These are phyloP conservation scores for Galeopsis tetrahit DNA, from an alignment of 257 asterid species.

Conservation along the genomic window DNA sequence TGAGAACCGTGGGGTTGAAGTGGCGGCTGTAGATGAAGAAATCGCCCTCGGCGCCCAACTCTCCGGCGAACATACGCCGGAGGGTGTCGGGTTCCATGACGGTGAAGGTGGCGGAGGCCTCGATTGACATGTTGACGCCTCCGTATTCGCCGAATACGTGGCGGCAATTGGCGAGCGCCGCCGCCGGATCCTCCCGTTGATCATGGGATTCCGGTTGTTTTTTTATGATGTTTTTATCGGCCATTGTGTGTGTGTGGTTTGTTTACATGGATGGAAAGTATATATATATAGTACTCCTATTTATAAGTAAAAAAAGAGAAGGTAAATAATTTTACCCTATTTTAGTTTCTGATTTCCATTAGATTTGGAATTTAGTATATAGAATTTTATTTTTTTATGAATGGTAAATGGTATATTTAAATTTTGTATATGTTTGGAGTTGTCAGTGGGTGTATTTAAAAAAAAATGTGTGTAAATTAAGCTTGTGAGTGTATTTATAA, in stretches of 20 bases:
- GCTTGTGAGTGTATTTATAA: no score
- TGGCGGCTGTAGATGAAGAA: conserved; percentile 81
- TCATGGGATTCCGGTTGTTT: no score
- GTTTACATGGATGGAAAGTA: not conserved
- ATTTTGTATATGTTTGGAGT: no score
- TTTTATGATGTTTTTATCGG: not conserved
- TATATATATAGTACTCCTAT: not conserved
- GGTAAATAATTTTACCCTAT: no score
- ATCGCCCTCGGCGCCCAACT: conserved; percentile 67
- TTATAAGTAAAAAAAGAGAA: not conserved
- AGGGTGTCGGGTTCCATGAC: conserved; percentile 86
- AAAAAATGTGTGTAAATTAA: no score
- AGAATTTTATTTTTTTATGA: no score
- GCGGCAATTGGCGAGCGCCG: conserved; percentile 65
- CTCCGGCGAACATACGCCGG: conserved; percentile 75
- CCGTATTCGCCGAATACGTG: conserved; percentile 90
- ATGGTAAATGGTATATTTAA: no score
- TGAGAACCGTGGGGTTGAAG: conserved; percentile 79
- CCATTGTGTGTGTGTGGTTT: not conserved
- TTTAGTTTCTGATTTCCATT: no score
- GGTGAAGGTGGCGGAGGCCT: conserved; percentile 87
- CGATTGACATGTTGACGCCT: conserved; percentile 87
- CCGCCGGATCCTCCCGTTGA: conserved; percentile 51
- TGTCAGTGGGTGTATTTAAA: no score
- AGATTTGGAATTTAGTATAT: no score